phyloP scores from a whole-genome alignment of 2,329 filamentous ascomycete genomes.

The Hortaea werneckii region DNA sequence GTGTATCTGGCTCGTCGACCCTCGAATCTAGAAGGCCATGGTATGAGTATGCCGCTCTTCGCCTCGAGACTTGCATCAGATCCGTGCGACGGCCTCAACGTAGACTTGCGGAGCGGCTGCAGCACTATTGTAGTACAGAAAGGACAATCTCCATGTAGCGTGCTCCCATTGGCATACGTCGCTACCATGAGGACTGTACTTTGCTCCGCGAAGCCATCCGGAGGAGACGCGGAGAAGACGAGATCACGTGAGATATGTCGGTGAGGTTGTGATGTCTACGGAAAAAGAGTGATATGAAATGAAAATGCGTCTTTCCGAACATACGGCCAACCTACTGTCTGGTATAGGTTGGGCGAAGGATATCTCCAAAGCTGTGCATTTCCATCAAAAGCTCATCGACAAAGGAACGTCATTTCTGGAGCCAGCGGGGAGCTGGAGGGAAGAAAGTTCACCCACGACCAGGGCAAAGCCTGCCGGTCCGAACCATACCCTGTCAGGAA shows the following conservation, averaged over 20 bases:
- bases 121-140: neutral
- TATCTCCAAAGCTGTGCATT: neutral
- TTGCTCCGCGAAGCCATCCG: neutral
- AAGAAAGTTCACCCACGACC: neutral
- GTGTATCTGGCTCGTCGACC: too few species aligned
- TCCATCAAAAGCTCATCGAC: neutral
- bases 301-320: neutral
- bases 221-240: neutral
- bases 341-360: too few species aligned
- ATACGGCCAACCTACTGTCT: too few species aligned
- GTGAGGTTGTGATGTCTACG: neutral
- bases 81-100: neutral
- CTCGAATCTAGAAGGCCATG: too few species aligned
- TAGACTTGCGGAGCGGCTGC: neutral
- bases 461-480: too few species aligned
- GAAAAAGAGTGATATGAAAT: neutral
- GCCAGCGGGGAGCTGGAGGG: too few species aligned
- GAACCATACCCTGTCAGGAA: too few species aligned
- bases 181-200: neutral
- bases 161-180: neutral
- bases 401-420: too few species aligned
- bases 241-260: neutral
- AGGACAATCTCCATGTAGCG: too few species aligned
- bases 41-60: too few species aligned
- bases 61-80: too few species aligned